Percentiles rank a stretch among this genome's conserved stretches.
Conservation (phyloP, 2,329 filamentous ascomycete species). For the Colletotrichum tamarilloi region DNA sequence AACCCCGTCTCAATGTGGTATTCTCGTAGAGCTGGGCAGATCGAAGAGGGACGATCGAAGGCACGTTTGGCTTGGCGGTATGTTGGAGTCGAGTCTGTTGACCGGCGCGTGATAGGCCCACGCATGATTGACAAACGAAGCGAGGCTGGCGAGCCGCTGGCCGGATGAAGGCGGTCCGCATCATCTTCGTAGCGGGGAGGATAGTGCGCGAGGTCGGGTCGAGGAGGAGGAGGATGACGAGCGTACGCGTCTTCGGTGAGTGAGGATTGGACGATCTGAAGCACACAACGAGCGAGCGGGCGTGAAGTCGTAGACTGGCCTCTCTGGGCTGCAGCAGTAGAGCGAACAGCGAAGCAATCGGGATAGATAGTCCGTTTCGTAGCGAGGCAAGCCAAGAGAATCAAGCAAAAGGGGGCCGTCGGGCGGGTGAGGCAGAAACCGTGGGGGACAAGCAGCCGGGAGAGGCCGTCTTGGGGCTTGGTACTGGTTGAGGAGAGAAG, state of each 20-base stretch:
- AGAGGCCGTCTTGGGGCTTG: slow-evolving; percentile 19
- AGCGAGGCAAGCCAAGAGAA: slow-evolving; percentile 26
- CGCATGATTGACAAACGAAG: slow-evolving; percentile 58
- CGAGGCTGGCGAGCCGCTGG: slow-evolving; percentile 37
- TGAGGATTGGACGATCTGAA: slow-evolving; percentile 8
- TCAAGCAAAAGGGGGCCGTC: slow-evolving; percentile 21
- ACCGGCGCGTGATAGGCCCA: slow-evolving; percentile 44
- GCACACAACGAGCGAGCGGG: slow-evolving; percentile 1
- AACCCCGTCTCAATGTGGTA: slow-evolving; percentile 20
- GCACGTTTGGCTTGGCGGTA: slow-evolving; percentile 35
- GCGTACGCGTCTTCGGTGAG: slow-evolving; percentile 9
- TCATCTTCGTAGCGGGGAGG: slow-evolving; percentile 39
- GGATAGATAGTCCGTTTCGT: background rate
- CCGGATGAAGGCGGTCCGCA: slow-evolving; percentile 50
- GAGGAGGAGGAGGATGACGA: background rate
- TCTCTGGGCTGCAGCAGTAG: slow-evolving; percentile 17
- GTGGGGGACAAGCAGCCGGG: slow-evolving; percentile 12
- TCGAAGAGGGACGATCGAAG: slow-evolving; percentile 23
- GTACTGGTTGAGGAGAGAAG: background rate
- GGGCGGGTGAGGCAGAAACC: slow-evolving; percentile 13
- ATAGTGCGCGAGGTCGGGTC: background rate
- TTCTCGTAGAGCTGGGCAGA: slow-evolving; percentile 24
- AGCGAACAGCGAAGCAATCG: background rate
- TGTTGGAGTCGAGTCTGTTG: slow-evolving; percentile 30
- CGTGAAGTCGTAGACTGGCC: slow-evolving; percentile 8